Percentiles rank a stretch among this genome's conserved stretches.
phyloP scores from a whole-genome alignment of 2,329 filamentous ascomycete genomes.

The Triangularia setosa region DNA sequence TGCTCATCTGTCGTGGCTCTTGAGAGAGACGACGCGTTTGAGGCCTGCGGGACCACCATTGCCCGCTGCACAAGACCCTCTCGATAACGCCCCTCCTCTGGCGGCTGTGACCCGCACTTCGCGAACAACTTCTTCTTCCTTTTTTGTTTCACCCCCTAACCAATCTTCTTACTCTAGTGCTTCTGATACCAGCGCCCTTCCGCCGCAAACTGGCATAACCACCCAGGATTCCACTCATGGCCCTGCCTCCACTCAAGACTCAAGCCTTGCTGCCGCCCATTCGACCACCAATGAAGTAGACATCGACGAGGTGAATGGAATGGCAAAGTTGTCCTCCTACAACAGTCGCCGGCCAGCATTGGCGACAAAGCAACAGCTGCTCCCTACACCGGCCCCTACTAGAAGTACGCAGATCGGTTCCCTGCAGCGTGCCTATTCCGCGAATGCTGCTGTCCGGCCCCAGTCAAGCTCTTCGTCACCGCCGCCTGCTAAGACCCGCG shows the following conservation, averaged over 20 bases:
- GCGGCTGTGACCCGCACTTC: neutral
- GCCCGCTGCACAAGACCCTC: slow-evolving; percentile 29
- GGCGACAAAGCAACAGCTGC: slow-evolving; percentile 39
- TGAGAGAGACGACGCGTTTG: slow-evolving; percentile 43
- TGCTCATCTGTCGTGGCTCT: slow-evolving; percentile 55
- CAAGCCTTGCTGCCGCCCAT: neutral
- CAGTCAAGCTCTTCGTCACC: slow-evolving; percentile 17
- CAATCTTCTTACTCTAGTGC: neutral
- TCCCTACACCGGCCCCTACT: slow-evolving; percentile 40
- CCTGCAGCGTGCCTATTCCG: slow-evolving; percentile 35
- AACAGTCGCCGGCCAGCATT: slow-evolving; percentile 45
- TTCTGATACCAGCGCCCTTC: neutral
- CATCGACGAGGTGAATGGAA: slow-evolving; percentile 32
- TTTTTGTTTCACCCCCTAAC: neutral
- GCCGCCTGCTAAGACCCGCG: slow-evolving; percentile 4
- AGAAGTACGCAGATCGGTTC: slow-evolving; percentile 27
- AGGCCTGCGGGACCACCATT: slow-evolving; percentile 38
- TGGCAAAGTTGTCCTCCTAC: slow-evolving; percentile 44
- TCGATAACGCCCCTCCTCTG: slow-evolving; percentile 19
- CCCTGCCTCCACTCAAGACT: neutral
- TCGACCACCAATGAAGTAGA: neutral
- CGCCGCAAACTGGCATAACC: neutral
- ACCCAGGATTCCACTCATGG: neutral
- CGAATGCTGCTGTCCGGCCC: slow-evolving; percentile 25
- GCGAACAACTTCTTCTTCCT: neutral